Evolutionary conservation across 352 stramenopile species (phyloP).

Genomic region (Lagenidium giganteum): DNA sequence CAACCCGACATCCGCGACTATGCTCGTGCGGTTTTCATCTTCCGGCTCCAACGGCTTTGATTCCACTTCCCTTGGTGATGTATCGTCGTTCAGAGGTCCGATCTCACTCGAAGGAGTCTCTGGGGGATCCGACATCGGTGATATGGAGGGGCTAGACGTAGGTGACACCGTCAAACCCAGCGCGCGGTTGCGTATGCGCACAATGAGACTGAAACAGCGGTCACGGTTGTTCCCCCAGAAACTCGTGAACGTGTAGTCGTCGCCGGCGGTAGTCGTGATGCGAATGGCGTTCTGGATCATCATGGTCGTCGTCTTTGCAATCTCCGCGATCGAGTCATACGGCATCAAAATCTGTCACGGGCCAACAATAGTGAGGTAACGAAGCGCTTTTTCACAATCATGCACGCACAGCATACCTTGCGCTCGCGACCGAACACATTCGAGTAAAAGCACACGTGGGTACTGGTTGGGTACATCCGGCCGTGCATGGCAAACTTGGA

Average conservation of each 20-base stretch:
- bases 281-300: constrained; percentile 77
- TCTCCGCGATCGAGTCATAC: constrained; percentile 75
- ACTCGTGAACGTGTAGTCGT: constrained; percentile 82
- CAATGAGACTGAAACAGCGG: constrained; percentile 72
- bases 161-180: constrained; percentile 12
- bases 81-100: constrained; percentile 9
- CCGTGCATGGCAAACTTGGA: constrained; percentile 81
- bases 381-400: constrained; percentile 12
- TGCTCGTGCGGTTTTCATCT: constrained; percentile 2
- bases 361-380: constrained; percentile 3
- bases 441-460: constrained; percentile 85
- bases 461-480: constrained; percentile 82
- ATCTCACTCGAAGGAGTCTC: no score
- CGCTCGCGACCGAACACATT: constrained; percentile 84
- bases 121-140: neutral
- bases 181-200: constrained; percentile 52
- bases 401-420: constrained; percentile 40
- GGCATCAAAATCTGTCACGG: constrained; percentile 70
- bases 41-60: neutral
- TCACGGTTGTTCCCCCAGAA: constrained; percentile 85
- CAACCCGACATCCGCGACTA: constrained; percentile 59
- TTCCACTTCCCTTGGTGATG: neutral
- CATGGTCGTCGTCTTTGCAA: constrained; percentile 81
- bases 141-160: neutral
- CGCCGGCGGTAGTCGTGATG: constrained; percentile 40